Conservation (phyloP, 495 filamentous ascomycete genomes). For the Trichocladium uniseriatum region DNA sequence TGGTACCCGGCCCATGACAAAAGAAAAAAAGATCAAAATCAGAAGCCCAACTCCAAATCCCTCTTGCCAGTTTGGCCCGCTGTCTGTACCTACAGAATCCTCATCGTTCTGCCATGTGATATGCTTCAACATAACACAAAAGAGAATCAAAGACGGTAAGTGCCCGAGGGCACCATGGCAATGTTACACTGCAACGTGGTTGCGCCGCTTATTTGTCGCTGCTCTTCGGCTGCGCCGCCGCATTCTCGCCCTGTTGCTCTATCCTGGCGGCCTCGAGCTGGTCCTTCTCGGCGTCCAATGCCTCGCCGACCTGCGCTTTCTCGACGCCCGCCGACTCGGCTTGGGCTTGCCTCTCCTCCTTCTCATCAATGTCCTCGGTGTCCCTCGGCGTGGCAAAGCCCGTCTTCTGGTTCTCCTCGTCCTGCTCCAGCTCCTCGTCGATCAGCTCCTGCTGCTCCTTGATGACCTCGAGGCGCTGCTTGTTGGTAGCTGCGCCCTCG, state of each 20-base stretch:
- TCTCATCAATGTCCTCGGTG: conserved; percentile 74
- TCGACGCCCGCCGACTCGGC: conserved; percentile 31
- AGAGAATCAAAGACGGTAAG: neutral
- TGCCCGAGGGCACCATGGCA: neutral
- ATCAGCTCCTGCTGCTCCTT: conserved; percentile 99
- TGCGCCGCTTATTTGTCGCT: conserved; percentile 10
- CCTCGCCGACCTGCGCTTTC: conserved; percentile 35
- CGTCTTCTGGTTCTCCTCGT: conserved; percentile 58
- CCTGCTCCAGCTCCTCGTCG: conserved; percentile 90
- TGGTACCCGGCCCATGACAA: neutral
- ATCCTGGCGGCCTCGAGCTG: conserved; percentile 14
- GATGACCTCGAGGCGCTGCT: conserved; percentile 96
- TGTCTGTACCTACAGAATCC: conserved; percentile 8
- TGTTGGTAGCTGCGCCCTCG: conserved; percentile 96
- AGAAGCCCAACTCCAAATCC: conserved; percentile 3
- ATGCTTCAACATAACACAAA: conserved; percentile 3
- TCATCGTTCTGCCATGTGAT: conserved; percentile 1
- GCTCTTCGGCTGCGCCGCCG: conserved; percentile 3
- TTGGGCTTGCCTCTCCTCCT: conserved; percentile 39
- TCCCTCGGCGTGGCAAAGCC: conserved; percentile 67
- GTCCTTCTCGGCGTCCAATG: conserved; percentile 37
- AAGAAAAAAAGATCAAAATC: neutral
- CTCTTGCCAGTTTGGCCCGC: conserved; percentile 1
- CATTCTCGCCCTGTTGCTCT: conserved; percentile 10
- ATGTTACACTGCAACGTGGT: neutral